Evolutionary conservation across 2,329 filamentous ascomycete genomes (phyloP).

Genomic region (Fonsecaea pedrosoi): DNA sequence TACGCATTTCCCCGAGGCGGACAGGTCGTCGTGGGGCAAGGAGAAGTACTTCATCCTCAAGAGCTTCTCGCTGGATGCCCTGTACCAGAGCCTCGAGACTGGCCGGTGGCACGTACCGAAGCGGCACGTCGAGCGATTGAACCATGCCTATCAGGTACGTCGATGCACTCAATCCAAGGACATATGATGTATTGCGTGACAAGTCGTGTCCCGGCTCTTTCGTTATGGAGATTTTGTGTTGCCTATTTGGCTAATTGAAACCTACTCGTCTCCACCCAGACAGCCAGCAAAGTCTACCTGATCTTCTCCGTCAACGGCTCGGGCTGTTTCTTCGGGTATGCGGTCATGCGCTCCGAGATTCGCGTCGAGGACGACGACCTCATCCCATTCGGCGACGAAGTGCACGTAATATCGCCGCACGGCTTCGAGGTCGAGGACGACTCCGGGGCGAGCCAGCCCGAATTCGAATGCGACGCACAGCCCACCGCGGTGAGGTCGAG

Average conservation of each 20-base stretch:
- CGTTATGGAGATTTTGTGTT: not conserved
- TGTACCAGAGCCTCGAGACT: conserved; percentile 30
- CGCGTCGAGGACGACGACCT: conserved; percentile 1
- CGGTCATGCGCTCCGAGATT: conserved; percentile 31
- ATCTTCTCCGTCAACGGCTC: conserved; percentile 34
- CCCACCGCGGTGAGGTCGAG: conserved; percentile 5
- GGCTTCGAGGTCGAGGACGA: not conserved
- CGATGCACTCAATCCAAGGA: no score
- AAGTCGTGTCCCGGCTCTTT: not conserved
- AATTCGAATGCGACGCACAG: conserved; percentile 3
- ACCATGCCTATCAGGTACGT: conserved; percentile 32
- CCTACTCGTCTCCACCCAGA: conserved; percentile 4
- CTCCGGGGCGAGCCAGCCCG: not conserved
- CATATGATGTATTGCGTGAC: not conserved
- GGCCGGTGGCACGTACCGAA: conserved; percentile 30
- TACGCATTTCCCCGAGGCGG: conserved; percentile 26
- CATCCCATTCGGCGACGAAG: conserved; percentile 8
- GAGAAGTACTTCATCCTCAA: conserved; percentile 35
- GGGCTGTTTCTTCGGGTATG: conserved; percentile 30
- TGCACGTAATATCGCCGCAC: conserved; percentile 4
- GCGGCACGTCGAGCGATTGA: conserved; percentile 30
- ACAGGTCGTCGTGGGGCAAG: conserved; percentile 23
- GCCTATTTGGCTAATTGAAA: no score
- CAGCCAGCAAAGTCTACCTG: conserved; percentile 29
- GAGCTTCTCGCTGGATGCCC: conserved; percentile 29